Conservation (phyloP, 768 basidiomycete genomes). For the Hygrophoropsis aurantiaca region DNA sequence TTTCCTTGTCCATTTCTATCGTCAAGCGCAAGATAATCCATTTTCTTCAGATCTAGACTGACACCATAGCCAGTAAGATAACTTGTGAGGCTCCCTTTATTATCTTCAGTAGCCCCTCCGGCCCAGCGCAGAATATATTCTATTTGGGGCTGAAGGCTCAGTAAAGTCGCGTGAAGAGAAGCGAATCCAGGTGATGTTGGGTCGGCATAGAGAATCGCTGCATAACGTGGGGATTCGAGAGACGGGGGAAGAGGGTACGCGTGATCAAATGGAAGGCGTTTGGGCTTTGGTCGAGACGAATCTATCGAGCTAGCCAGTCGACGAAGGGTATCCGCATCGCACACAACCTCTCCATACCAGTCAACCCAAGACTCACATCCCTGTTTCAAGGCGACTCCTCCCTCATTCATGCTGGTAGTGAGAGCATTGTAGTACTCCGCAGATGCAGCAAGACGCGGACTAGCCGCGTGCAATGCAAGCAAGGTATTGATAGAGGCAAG, state of each 20-base stretch:
- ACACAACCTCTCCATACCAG: constrained; percentile 76
- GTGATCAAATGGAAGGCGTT: constrained; percentile 77
- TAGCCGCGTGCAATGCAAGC: constrained; percentile 74
- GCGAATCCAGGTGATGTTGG: constrained; percentile 66
- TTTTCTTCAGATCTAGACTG: constrained; percentile 91
- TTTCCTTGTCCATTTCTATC: constrained; percentile 55
- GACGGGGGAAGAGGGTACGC: constrained; percentile 52
- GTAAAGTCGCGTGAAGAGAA: constrained; percentile 66
- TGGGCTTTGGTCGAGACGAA: constrained; percentile 37
- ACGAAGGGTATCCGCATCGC: constrained; percentile 60
- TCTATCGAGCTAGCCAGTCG: constrained; percentile 44
- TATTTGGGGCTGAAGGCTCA: constrained; percentile 47
- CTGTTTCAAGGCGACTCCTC: constrained; percentile 18
- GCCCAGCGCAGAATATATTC: constrained; percentile 71
- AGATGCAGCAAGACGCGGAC: constrained; percentile 82
- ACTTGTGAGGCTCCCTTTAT: constrained; percentile 30
- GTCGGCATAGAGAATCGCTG: constrained; percentile 79
- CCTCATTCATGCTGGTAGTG: constrained; percentile 24
- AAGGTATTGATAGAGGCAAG: constrained; percentile 65
- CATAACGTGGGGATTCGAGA: constrained; percentile 49
- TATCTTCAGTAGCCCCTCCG: constrained; percentile 30
- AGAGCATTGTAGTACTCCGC: constrained; percentile 65
- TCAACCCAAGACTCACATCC: constrained; percentile 77
- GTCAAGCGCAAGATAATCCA: constrained; percentile 92
- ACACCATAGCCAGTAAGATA: constrained; percentile 90